phyloP scores from a whole-genome alignment of 495 filamentous ascomycete genomes.

The Penicillium salamii region DNA sequence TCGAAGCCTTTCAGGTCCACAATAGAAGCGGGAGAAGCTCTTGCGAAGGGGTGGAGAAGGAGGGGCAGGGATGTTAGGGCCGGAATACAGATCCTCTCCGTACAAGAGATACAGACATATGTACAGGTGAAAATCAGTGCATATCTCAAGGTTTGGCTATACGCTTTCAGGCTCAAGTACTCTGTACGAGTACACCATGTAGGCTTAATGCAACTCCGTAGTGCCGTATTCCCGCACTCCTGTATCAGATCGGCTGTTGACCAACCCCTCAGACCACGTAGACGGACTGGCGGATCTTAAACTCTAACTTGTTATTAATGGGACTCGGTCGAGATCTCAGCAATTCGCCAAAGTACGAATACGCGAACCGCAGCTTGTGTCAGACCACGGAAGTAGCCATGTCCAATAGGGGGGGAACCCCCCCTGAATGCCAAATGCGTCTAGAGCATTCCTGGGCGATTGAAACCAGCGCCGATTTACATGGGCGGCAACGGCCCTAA shows the following conservation, averaged over 20 bases:
- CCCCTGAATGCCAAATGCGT: conserved; percentile 6
- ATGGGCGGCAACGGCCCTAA: neutral
- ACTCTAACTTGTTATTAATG: conserved; percentile 4
- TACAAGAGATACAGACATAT: conserved; percentile 2
- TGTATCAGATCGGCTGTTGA: neutral
- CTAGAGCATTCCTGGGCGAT: conserved; percentile 3
- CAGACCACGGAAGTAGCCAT: conserved; percentile 8
- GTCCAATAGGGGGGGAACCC: conserved; percentile 13
- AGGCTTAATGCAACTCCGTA: no score
- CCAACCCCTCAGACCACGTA: neutral
- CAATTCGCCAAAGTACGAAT: conserved; percentile 6
- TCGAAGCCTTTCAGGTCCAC: conserved; percentile 43
- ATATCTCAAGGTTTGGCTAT: neutral
- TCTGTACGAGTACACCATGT: no score
- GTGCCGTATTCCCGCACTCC: no score
- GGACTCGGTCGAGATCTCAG: conserved; percentile 6
- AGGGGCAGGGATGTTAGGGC: conserved; percentile 20
- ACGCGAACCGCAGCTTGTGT: conserved; percentile 6
- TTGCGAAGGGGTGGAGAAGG: conserved; percentile 30
- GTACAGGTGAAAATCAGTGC: no score
- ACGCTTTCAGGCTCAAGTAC: no score
- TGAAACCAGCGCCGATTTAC: neutral
- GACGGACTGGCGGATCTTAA: conserved; percentile 6
- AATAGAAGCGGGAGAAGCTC: conserved; percentile 51
- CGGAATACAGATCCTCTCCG: conserved; percentile 11